Evolutionary conservation across 345 rosid genomes (phyloP), one percentile per base, ranked within the genome.

Genomic region (Camelina sativa): DNA sequence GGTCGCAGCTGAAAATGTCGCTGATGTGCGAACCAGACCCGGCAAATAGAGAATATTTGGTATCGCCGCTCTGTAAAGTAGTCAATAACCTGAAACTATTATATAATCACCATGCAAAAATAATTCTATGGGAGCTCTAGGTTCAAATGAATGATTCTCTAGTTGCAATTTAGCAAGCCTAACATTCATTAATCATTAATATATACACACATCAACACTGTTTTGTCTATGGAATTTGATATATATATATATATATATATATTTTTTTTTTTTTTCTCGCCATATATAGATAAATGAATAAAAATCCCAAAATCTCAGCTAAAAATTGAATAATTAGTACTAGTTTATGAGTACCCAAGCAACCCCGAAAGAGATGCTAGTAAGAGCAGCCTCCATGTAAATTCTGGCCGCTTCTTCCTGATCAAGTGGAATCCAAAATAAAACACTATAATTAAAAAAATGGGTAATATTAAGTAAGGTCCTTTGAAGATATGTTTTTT

Each of bases 21-120:
- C 84, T 20, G 89, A 83, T 22, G 89, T 87, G 22, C 80, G 65
- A 11, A 50, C 82, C 69, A 89, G 60, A 74, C 91, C 81, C 28
- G 83, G 80, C 63, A 82, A 15, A 54, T 73, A 79, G 16, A 87
- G 76, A 48, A 69, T 16, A 53, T 69, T 76, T 37, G 80, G 80
- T 76, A 76, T 68, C 11, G 65, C 80, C 60, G 59, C 75, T 69
- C 80, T 76, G 75, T 20, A 59, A 40, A 40, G 35, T 37, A 58
- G 17, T 30, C 11, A 48, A 59, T 22, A 66, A 66, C 57, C 37
- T 57, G 8, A 59, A 59, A 11, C 13, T 2, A 61, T 22, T 34
- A 28, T 23, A 60, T 64, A 28, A 41, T 63, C 13, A 10, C 37
- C 48, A 73, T 52, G 34, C 30, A 43, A 52, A 41, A 8, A 53